Evolutionary conservation across 2,329 filamentous ascomycete species (phyloP), one percentile per base, ranked within the genome.

Genomic region (Exserohilum turcica): DNA sequence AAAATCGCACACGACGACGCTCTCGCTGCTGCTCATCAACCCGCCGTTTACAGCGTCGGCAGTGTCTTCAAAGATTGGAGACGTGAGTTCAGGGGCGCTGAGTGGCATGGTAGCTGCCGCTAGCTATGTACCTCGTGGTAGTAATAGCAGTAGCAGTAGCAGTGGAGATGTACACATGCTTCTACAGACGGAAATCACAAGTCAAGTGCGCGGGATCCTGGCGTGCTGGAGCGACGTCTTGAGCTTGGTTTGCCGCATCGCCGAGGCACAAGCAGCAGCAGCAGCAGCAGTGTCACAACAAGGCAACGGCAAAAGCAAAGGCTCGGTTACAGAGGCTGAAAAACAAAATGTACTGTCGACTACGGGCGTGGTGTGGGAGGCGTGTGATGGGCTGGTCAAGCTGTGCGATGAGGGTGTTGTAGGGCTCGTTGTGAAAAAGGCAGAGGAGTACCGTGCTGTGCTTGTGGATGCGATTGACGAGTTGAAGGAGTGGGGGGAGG

Each of bases 1-100:
- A 54, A 87, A 85, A 70, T 90, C 92, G 0, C 91, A 97, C 70
- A 84, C 87, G 1, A 96, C 92, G 5, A 96, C 96, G 59, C 81
- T 97, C 21, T 93, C 90, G 0, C 86, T 97, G 0, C 83, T 97
- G 10, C 84, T 94, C 1, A 89, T 95, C 67, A 96, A 90, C 67
- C 84, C 90, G 15, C 92, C 93, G 0, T 95, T 96, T 63, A 94
- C 92, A 0, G 86, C 90, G 0, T 86, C 87, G 0, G 92, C 91
- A 5, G 81, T 96, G 29, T 77, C 76, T 8, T 86, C 82, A 19
- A 85, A 95, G 12, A 77, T 97, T 4, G 81, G 84, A 29, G 86
- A 92, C 52, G 80, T 96, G n/a, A 82, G 87, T 18, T 81, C 84
- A 10, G 86, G 86, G 0, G 85, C 90, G n/a, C 80, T 96, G 0